Conservation (phyloP, 768 basidiomycete genomes). For the Galerina marginata region DNA sequence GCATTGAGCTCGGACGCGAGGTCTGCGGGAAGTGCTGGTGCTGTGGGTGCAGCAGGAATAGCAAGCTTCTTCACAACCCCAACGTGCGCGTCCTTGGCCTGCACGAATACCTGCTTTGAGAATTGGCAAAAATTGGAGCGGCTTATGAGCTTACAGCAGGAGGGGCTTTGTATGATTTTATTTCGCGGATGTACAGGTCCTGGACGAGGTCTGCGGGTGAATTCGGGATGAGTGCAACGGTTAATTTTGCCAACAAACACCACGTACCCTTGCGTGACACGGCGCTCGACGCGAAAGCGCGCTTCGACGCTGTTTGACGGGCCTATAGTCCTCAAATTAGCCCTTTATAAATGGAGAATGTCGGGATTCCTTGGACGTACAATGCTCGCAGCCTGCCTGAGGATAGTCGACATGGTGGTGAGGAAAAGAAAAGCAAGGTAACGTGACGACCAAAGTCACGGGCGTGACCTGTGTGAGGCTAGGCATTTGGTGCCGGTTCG, state of each 20-base stretch:
- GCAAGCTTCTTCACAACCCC: constrained; percentile 85
- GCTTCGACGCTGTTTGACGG: constrained; percentile 54
- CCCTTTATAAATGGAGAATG: not conserved
- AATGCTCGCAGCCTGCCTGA: constrained; percentile 60
- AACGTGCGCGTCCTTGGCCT: constrained; percentile 93
- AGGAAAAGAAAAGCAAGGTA: constrained; percentile 46
- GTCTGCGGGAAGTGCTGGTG: constrained; percentile 79
- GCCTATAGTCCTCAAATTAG: constrained; percentile 42
- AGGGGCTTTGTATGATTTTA: constrained; percentile 88
- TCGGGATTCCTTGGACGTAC: constrained; percentile 38
- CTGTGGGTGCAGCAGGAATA: constrained; percentile 72
- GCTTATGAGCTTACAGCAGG: constrained; percentile 59
- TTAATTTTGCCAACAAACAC: constrained; percentile 17
- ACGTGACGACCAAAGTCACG: constrained; percentile 38
- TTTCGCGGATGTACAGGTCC: constrained; percentile 89
- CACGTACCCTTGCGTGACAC: constrained; percentile 68
- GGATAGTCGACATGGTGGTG: constrained; percentile 70
- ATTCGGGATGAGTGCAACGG: constrained; percentile 40
- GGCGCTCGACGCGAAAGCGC: constrained; percentile 65
- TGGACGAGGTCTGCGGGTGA: constrained; percentile 82
- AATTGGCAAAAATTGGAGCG: not conserved
- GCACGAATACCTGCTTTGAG: not conserved
- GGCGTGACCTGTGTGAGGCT: too few relatives aligned
- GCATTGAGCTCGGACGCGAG: constrained; percentile 87
- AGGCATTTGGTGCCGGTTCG: too few relatives aligned